phyloP scores from a whole-genome alignment of 352 stramenopile genomes.

The Detonula confervacea region DNA sequence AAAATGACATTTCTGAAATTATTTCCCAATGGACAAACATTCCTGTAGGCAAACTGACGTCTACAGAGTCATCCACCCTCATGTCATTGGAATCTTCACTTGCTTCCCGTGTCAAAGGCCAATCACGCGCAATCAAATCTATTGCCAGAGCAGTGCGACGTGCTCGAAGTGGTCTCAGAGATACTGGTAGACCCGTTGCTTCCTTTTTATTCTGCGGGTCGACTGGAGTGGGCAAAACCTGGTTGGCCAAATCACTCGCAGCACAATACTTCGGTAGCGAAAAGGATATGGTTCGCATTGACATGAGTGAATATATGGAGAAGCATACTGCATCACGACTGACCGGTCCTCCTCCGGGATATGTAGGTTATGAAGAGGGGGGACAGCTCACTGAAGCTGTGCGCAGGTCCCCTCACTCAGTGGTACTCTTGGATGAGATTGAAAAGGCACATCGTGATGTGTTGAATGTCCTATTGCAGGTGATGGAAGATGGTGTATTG shows the following conservation, averaged over 20 bases:
- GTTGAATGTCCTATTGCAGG: slow-evolving; percentile 94
- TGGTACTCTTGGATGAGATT: slow-evolving; percentile 94
- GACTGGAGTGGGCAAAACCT: slow-evolving; percentile 90
- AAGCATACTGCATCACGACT: slow-evolving; percentile 93
- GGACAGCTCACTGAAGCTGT: slow-evolving; percentile 91
- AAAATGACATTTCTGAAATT: slow-evolving; percentile 77
- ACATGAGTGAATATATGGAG: slow-evolving; percentile 98
- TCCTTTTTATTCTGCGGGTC: slow-evolving; percentile 88
- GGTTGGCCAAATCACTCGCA: slow-evolving; percentile 89
- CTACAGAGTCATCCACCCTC: slow-evolving; percentile 91
- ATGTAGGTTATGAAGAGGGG: slow-evolving; percentile 90
- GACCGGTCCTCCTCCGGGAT: slow-evolving; percentile 89
- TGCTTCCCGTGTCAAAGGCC: slow-evolving; percentile 89
- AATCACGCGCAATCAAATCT: slow-evolving; percentile 89
- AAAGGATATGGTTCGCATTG: slow-evolving; percentile 92
- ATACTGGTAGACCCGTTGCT: slow-evolving; percentile 88
- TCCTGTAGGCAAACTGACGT: slow-evolving; percentile 91
- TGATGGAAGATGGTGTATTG: slow-evolving; percentile 91
- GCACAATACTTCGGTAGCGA: slow-evolving; percentile 93
- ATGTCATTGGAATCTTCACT: slow-evolving; percentile 91
- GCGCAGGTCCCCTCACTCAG: slow-evolving; percentile 89
- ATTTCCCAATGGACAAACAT: slow-evolving; percentile 91
- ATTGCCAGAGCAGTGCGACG: slow-evolving; percentile 91
- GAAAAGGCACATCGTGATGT: slow-evolving; percentile 95
- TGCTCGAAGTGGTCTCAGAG: slow-evolving; percentile 89